A percentile compares a stretch with the other conserved stretches of the same genome.
phyloP scores from a whole-genome alignment of 1,284 basidiomycete genomes.

The Neonothopanus nambi region DNA sequence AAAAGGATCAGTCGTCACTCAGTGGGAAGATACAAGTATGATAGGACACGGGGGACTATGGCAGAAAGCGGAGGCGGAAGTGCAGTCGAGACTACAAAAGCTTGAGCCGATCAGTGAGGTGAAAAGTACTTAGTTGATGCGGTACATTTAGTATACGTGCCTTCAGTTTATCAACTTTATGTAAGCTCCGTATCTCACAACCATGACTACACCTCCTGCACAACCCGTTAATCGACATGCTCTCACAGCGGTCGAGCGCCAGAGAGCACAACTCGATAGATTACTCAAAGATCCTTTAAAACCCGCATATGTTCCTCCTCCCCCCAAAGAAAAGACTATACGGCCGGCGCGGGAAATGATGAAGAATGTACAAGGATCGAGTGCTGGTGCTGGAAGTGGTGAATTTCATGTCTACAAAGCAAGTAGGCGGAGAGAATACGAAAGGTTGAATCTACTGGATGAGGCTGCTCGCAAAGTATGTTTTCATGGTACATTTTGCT shows the following conservation, averaged over 20 bases:
- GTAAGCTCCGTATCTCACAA: background rate
- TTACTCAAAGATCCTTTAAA: conserved; percentile 87
- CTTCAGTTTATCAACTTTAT: background rate
- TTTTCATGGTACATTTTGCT: background rate
- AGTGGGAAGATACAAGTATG: conserved; percentile 5
- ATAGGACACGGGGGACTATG: conserved; percentile 1
- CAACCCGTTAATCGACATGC: conserved; percentile 57
- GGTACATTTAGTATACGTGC: background rate
- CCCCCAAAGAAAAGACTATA: conserved; percentile 78
- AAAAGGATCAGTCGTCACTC: conserved; percentile 4
- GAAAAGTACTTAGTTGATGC: background rate
- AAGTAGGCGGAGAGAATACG: conserved; percentile 90
- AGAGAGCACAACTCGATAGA: conserved; percentile 77
- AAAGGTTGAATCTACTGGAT: conserved; percentile 89
- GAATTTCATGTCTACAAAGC: conserved; percentile 99
- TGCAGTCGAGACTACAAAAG: background rate
- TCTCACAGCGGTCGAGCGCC: conserved; percentile 68
- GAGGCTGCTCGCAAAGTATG: conserved; percentile 76
- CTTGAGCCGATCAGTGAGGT: background rate
- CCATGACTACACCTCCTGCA: conserved; percentile 2
- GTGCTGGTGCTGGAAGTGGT: conserved; percentile 90
- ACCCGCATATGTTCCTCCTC: conserved; percentile 71
- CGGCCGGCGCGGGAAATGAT: conserved; percentile 90
- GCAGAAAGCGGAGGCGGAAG: conserved; percentile 3
- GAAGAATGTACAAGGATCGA: conserved; percentile 96